A percentile compares a stretch with the other conserved stretches of the same genome.
phyloP scores from a whole-genome alignment of 495 filamentous ascomycete genomes.

The Podospora didyma region DNA sequence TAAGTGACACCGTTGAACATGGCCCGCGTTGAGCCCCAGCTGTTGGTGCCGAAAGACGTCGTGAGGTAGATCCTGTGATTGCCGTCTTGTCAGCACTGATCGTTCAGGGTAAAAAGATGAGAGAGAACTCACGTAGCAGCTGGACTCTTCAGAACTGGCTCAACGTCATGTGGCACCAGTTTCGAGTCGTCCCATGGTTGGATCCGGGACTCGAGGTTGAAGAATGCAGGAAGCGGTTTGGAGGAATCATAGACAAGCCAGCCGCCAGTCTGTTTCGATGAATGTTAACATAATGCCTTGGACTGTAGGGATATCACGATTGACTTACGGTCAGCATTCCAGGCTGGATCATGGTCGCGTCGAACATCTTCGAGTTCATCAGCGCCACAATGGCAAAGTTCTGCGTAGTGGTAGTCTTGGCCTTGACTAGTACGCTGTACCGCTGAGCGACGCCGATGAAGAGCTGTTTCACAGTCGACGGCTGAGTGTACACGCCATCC shows the following conservation, averaged over 20 bases:
- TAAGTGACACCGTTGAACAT: conserved; percentile 5
- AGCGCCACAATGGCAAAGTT: conserved; percentile 58
- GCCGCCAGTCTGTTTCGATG: conserved; percentile 35
- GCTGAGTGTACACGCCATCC: conserved; percentile 43
- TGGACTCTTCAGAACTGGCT: not conserved
- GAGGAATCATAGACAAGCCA: conserved; percentile 60
- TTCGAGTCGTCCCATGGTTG: conserved; percentile 2
- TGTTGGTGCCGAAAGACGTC: not conserved
- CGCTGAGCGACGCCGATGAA: conserved; percentile 57
- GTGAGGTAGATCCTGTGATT: not conserved
- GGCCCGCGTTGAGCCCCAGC: conserved; percentile 4
- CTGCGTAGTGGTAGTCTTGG: conserved; percentile 48
- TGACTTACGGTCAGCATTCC: too few species aligned
- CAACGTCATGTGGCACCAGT: not conserved
- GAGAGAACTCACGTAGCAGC: not conserved
- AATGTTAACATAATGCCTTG: not conserved
- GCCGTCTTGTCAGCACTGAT: too few species aligned
- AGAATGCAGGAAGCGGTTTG: conserved; percentile 35
- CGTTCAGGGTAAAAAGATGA: not conserved
- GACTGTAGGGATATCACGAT: too few species aligned
- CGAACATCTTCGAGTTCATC: conserved; percentile 56
- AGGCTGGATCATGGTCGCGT: conserved; percentile 39
- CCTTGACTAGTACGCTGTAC: conserved; percentile 56
- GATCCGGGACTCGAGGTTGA: not conserved
- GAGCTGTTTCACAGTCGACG: conserved; percentile 44